phyloP scores from a whole-genome alignment of 441 rosid genomes.

The Populus trichocarpa region DNA sequence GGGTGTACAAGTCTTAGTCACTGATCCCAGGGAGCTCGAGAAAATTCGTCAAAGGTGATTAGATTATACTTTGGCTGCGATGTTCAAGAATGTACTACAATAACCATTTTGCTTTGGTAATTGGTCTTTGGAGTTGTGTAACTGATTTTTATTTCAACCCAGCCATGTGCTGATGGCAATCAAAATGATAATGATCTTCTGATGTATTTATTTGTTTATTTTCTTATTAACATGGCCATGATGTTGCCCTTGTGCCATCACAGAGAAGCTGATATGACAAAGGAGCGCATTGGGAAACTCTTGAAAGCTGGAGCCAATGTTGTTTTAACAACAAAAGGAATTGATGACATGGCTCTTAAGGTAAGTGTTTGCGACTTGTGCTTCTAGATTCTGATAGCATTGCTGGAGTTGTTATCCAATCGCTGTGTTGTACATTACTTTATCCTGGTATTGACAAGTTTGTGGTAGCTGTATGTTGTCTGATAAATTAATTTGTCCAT shows the following conservation, averaged over 20 bases:
- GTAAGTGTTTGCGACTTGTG: conserved; percentile 28
- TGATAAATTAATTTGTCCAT: neutral
- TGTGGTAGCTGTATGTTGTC: neutral
- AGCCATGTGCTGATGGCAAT: neutral
- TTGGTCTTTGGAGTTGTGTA: neutral
- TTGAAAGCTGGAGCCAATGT: conserved; percentile 97
- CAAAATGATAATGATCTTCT: neutral
- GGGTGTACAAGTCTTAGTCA: conserved; percentile 92
- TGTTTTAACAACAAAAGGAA: conserved; percentile 93
- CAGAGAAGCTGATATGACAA: conserved; percentile 97
- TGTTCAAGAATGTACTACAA: neutral
- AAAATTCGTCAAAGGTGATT: conserved; percentile 86
- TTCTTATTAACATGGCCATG: conserved; percentile 6
- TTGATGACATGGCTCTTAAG: conserved; percentile 99
- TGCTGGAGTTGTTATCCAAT: neutral
- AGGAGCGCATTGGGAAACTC: conserved; percentile 93
- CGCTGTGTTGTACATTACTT: neutral
- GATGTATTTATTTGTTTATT: neutral
- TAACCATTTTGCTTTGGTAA: neutral
- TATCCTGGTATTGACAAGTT: neutral
- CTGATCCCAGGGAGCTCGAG: conserved; percentile 98
- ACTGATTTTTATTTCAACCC: neutral
- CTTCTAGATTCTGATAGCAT: conserved; percentile 5
- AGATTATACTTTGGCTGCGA: neutral
- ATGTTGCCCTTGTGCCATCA: conserved; percentile 16